Conservation (phyloP, 75 land plant genomes). For the Picea glauca region DNA sequence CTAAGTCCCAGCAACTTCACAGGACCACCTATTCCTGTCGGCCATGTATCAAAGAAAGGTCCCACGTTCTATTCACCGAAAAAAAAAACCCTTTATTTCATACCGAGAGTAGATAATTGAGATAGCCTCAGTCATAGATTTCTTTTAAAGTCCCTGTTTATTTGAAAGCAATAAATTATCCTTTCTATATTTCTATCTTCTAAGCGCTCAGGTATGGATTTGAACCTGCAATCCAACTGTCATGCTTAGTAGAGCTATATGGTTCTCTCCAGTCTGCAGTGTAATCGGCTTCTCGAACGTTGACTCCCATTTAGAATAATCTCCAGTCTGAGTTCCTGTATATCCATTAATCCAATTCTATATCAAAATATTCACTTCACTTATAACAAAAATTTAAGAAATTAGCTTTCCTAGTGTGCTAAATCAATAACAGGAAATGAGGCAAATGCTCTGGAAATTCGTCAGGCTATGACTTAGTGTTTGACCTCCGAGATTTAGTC, state of each 20-base stretch:
- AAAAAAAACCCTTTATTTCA: not conserved
- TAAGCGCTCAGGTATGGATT: not conserved
- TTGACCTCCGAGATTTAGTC: too few relatives aligned
- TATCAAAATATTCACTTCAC: not conserved
- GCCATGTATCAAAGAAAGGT: conserved; percentile 5
- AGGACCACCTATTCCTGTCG: conserved; percentile 5
- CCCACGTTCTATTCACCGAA: not conserved
- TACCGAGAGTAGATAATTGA: not conserved
- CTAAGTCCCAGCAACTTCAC: not conserved
- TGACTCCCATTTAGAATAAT: not conserved
- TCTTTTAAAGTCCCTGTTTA: not conserved
- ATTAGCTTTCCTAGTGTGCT: not conserved
- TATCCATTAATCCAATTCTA: too few relatives aligned
- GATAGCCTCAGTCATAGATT: not conserved
- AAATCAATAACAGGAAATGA: not conserved
- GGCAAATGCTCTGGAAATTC: too few relatives aligned
- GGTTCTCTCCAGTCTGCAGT: conserved; percentile 39
- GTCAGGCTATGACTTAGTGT: too few relatives aligned
- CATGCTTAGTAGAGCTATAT: conserved; percentile 49
- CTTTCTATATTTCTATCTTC: not conserved
- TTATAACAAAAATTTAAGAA: not conserved
- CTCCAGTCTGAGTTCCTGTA: conserved; percentile 31
- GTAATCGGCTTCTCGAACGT: conserved; percentile 22
- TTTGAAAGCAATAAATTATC: not conserved
- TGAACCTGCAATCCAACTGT: conserved; percentile 58